Percentiles rank a stretch among this genome's conserved stretches.
phyloP scores from a whole-genome alignment of 2,329 filamentous ascomycete species.

The Penicillium sp. region DNA sequence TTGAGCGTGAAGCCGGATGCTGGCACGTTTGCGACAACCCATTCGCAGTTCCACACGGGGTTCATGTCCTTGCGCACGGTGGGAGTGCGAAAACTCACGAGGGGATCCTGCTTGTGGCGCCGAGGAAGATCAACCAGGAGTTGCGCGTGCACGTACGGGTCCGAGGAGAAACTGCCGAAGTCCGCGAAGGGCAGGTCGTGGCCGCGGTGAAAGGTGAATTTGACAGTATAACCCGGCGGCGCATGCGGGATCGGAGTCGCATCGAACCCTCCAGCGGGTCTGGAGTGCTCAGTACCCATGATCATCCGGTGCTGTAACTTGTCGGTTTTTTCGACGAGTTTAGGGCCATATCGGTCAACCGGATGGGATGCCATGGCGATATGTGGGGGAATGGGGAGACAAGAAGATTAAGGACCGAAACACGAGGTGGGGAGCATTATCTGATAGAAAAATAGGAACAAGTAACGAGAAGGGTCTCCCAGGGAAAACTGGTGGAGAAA shows the following conservation, averaged over 20 bases:
- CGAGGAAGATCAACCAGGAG: constrained; percentile 65
- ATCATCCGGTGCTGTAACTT: constrained; percentile 35
- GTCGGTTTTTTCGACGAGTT: constrained; percentile 39
- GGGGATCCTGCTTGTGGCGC: constrained; percentile 80
- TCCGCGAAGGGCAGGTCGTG: constrained; percentile 78
- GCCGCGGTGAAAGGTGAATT: constrained; percentile 78
- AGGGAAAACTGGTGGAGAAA: background rate
- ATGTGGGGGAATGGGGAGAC: background rate
- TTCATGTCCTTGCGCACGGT: constrained; percentile 69
- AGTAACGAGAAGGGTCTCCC: background rate
- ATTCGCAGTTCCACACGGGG: constrained; percentile 77
- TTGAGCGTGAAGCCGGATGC: constrained; percentile 76
- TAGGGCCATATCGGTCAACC: constrained; percentile 36
- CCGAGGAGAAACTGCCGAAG: constrained; percentile 69
- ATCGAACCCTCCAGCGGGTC: constrained; percentile 74
- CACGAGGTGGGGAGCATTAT: background rate
- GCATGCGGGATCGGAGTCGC: constrained; percentile 68
- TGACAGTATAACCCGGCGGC: constrained; percentile 75
- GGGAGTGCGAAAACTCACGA: constrained; percentile 66
- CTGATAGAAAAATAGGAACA: background rate
- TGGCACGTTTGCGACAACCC: constrained; percentile 85
- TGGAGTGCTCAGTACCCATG: constrained; percentile 19
- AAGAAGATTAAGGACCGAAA: constrained; percentile 3
- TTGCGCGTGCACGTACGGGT: constrained; percentile 78
- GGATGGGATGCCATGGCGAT: constrained; percentile 22